Base-by-base conservation (phyloP, 2,329 filamentous ascomycete species). In the Curvularia verruculosa region DNA sequence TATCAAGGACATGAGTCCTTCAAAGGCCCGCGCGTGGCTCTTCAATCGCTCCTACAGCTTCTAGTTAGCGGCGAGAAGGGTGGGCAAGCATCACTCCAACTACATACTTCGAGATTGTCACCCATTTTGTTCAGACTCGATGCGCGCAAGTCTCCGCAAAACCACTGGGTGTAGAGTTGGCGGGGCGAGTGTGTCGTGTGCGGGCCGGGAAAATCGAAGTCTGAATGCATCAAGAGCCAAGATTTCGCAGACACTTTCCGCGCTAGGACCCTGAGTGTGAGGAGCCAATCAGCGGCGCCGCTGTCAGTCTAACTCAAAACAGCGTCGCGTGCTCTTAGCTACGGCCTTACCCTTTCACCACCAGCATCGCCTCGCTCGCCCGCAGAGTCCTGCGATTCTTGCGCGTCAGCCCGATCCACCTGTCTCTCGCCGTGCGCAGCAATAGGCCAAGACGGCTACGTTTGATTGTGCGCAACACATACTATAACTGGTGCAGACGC, bases 1-100 rank as follows among this genome's bases (percentile, higher is more conserved):
- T 57, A 96, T 96, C 62, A 96, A 82, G 56, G 91, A 94, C 75
- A 96, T 82, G 49, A 96, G 82, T 44, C 91, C 91, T 78, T 96
- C 89, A 71, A 96, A 96, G 64, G 91, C 89, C 78, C 91, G 85
- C 63, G 90, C 83, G 72, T 84, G 82, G 69, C 78, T 79, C 61
- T 80, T 80, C 61, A 85, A 76, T 66, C 83, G 82, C 67, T 81
- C 82, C 83, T 85, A 64, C 51, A 61, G 55, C 53, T 58, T 46
- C 55, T 49, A 58, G 61, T 76, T 65, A 76, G 72, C 66, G 67
- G 64, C 56, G 56, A 61, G 52, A 56, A 52, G 53, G 57, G 57
- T 19, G 56, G 61, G 59, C 66, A 64, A 65, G 62, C 69, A 44
- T 58, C 49, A 13, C 58, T 55, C 19, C 37, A 58, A 60, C 53